Base-by-base conservation (phyloP, 129 eudicot genomes). In the Saussurea involucrata region DNA sequence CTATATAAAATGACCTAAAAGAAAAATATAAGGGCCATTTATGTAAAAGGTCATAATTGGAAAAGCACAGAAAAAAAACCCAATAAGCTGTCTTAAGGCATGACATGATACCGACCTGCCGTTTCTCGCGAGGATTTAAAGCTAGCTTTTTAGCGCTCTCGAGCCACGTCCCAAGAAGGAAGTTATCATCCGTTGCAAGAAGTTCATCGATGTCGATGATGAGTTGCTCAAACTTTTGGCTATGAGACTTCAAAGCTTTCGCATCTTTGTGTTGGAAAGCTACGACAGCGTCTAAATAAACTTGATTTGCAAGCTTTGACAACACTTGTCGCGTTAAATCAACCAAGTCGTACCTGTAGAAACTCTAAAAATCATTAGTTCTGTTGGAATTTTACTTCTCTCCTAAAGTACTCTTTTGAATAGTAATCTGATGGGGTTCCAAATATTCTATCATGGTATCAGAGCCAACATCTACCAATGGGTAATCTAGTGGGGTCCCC, bases 81-180 rank as follows among this genome's bases (percentile, higher is more conserved):
- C 57, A 3, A 44, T 44, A 44, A 12, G 18, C 57, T 13, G 13
- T 44, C 6, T 44, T 6, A 44, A 44, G 57, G 49, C 49, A 40
- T 40, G 13, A 2, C 17, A 1, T 31, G 34, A 1, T 34, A 44
- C 83, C 78, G 49, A 90, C 98, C 96, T 92, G 96, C 37, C 74
- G 85, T 73, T 57, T 80, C 80, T 95, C 99, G 17, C 60, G 84
- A 73, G 86, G 44, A 83, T 80, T 88, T 34, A 86, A 73, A 32
- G 96, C 89, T 75, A 95, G 34, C 6, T 55, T 63, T 84, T 89
- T 95, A 6, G 99, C 92, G 75, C 97, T 92, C 71, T 91, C 94
- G 1, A 95, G 96, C 97, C 97, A 95, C 31, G 92, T 86, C 65
- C 99, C 99, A 49, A 95, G 97, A 46, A 95, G 92, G 72, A 95